These are phyloP conservation scores for Termitomyces sp. DNA, from an alignment of 768 basidiomycete species.

Conservation along the genomic window DNA sequence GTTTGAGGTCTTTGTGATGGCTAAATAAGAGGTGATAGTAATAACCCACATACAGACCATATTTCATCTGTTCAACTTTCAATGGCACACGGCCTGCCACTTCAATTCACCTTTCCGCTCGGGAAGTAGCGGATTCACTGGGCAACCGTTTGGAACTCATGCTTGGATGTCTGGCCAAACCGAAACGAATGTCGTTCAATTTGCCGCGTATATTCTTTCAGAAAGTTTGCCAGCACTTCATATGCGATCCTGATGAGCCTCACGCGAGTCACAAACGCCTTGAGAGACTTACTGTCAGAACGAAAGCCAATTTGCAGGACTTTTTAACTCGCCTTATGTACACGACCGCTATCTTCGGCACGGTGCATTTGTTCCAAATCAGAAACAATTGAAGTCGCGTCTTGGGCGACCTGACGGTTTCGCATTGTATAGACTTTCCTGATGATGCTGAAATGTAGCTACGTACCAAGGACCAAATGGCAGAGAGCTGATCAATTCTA, in stretches of 20 bases:
- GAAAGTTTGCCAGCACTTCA: neutral
- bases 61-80: too few species aligned
- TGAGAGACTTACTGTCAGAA: neutral
- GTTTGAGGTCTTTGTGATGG: neutral
- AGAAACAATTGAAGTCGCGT: neutral
- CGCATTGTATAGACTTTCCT: too few species aligned
- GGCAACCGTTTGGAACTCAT: neutral
- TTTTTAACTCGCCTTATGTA: neutral
- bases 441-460: neutral
- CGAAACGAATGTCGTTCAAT: constrained; percentile 9
- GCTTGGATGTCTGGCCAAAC: constrained; percentile 1
- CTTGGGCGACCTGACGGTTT: neutral
- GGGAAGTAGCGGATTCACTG: neutral
- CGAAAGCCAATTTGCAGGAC: neutral
- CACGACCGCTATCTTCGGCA: neutral
- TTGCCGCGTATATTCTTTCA: constrained; percentile 5
- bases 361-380: neutral
- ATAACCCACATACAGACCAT: neutral
- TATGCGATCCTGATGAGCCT: neutral
- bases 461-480: constrained; percentile 1
- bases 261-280: constrained; percentile 2
- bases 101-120: too few species aligned
- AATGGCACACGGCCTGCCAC: neutral
- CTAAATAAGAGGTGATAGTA: neutral
- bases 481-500: neutral